Conservation (phyloP, 1,284 basidiomycete genomes). For the Agroathelia rolfsii region DNA sequence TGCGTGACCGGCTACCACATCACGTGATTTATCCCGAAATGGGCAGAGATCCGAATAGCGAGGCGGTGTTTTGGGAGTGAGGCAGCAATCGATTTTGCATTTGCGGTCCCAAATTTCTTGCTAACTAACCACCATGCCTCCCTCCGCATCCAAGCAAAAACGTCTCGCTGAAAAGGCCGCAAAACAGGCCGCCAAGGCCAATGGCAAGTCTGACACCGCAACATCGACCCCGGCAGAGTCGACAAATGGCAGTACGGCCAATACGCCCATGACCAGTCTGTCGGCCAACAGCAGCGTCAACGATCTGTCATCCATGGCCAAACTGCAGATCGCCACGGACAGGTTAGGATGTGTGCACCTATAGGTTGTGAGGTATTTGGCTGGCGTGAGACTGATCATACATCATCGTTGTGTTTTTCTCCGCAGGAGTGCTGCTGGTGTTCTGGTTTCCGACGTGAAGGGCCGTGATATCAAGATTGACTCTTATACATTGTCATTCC, state of each 20-base stretch:
- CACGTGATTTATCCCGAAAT: too few relatives aligned
- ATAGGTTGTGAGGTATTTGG: background rate
- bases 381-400: constrained; percentile 4
- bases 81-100: constrained; percentile 36
- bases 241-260: constrained; percentile 45
- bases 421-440: constrained; percentile 77
- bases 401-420: constrained; percentile 9
- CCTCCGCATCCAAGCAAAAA: constrained; percentile 77
- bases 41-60: too few relatives aligned
- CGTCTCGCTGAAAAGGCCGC: constrained; percentile 86
- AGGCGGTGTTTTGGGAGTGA: too few relatives aligned
- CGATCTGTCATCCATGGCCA: constrained; percentile 75
- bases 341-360: too few relatives aligned
- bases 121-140: constrained; percentile 54
- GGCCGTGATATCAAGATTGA: constrained; percentile 97
- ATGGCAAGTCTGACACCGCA: constrained; percentile 35
- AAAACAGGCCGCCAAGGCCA: constrained; percentile 49
- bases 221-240: constrained; percentile 58
- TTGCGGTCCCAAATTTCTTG: constrained; percentile 54
- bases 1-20: too few relatives aligned
- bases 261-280: constrained; percentile 72
- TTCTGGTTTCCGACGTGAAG: constrained; percentile 87
- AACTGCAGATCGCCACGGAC: constrained; percentile 81
- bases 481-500: constrained; percentile 93
- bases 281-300: constrained; percentile 70